Conservation (phyloP, 78 protist species). For the Planoprotostelium fungivorum region DNA sequence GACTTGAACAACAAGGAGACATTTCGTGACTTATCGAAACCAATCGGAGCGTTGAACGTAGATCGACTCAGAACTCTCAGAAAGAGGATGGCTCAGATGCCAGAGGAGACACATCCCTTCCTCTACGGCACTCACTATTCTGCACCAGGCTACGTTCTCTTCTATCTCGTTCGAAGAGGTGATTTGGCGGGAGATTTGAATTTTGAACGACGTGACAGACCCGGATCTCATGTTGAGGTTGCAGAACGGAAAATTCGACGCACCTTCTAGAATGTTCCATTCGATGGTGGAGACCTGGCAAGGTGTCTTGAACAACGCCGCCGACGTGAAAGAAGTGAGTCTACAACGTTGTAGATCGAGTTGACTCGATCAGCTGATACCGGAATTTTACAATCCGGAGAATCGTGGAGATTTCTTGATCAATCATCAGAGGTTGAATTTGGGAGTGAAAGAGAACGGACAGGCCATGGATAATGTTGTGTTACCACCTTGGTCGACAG, state of each 20-base stretch:
- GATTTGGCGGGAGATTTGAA: neutral
- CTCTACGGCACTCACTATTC: constrained; percentile 96
- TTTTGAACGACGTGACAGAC: neutral
- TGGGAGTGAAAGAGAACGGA: constrained; percentile 64
- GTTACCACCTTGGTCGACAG: constrained; percentile 96
- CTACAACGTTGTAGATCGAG: constrained; percentile 34
- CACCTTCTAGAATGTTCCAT: constrained; percentile 86
- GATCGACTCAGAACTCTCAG: constrained; percentile 59
- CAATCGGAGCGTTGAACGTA: constrained; percentile 87
- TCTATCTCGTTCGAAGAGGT: constrained; percentile 80
- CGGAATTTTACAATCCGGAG: constrained; percentile 56
- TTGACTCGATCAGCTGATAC: constrained; percentile 48
- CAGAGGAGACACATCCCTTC: constrained; percentile 58
- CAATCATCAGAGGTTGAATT: constrained; percentile 34
- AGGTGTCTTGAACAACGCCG: constrained; percentile 22
- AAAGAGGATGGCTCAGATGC: constrained; percentile 72
- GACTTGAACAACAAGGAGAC: constrained; percentile 36
- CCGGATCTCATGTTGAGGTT: constrained; percentile 87
- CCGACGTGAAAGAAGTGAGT: constrained; percentile 85
- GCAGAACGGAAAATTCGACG: constrained; percentile 88
- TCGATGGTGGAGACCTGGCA: constrained; percentile 79
- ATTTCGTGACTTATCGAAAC: constrained; percentile 85
- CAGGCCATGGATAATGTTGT: constrained; percentile 62
- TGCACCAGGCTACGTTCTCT: constrained; percentile 87
- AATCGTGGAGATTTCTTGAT: constrained; percentile 57